Conservation (phyloP, 2,329 filamentous ascomycete genomes). For the Fulvia fulva region DNA sequence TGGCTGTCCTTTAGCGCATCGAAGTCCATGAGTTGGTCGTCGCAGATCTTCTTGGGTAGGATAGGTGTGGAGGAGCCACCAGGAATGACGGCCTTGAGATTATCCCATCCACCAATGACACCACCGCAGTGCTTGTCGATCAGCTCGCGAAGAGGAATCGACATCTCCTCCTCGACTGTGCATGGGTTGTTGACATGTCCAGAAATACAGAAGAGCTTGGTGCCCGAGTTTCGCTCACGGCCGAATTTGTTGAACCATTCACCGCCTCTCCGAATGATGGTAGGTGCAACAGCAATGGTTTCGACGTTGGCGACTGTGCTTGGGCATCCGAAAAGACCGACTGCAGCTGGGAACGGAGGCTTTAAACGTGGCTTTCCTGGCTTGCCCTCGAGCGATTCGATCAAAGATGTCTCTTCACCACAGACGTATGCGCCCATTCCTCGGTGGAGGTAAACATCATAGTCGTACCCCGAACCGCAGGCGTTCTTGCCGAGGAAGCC, state of each 20-base stretch:
- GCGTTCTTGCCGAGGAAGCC: constrained; percentile 98
- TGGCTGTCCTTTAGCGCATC: constrained; percentile 97
- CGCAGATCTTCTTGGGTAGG: constrained; percentile 82
- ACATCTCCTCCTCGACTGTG: constrained; percentile 99
- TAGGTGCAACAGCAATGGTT: constrained; percentile 90
- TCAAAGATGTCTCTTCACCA: constrained; percentile 95
- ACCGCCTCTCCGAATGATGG: constrained; percentile 87
- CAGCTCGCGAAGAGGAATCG: constrained; percentile 88
- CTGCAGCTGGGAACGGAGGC: constrained; percentile 95
- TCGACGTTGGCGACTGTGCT: constrained; percentile 98
- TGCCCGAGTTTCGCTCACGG: constrained; percentile 92
- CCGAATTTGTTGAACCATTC: constrained; percentile 93
- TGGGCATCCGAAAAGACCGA: constrained; percentile 96
- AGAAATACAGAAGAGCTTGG: constrained; percentile 97
- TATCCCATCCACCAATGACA: constrained; percentile 96
- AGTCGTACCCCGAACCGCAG: constrained; percentile 94
- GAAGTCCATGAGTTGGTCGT: constrained; percentile 98
- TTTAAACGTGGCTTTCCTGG: constrained; percentile 97
- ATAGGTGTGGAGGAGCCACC: constrained; percentile 96
- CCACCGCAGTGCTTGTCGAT: constrained; percentile 98
- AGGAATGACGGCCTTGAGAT: constrained; percentile 89
- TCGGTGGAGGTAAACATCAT: constrained; percentile 93
- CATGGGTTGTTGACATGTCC: constrained; percentile 98
- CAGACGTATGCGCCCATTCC: constrained; percentile 97
- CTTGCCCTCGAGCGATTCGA: constrained; percentile 97